Conservation (phyloP, 75 land plant species). For the Pinus taeda region DNA sequence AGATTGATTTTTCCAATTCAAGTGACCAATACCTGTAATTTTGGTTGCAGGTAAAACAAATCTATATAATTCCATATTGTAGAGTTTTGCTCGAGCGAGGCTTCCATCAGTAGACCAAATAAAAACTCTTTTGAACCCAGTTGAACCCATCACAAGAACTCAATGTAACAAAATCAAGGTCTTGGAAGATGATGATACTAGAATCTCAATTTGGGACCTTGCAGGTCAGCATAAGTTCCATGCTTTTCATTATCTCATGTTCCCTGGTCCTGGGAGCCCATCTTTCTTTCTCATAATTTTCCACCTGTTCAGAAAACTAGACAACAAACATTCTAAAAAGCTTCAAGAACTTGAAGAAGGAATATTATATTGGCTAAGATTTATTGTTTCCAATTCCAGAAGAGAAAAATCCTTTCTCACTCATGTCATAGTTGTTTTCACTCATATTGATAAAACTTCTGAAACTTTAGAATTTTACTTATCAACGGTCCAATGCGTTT, state of each 20-base stretch:
- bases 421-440: slow-evolving; percentile 54
- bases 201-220: slow-evolving; percentile 79
- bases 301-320: slow-evolving; percentile 50
- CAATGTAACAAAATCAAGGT: slow-evolving; percentile 59
- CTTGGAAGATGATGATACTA: slow-evolving; percentile 53
- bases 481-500: slow-evolving; percentile 23
- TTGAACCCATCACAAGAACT: slow-evolving; percentile 48
- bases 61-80: slow-evolving; percentile 46
- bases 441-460: slow-evolving; percentile 52
- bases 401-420: slow-evolving; percentile 45
- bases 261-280: slow-evolving; percentile 68
- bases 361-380: slow-evolving; percentile 71
- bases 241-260: slow-evolving; percentile 74
- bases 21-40: not conserved
- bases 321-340: slow-evolving; percentile 35
- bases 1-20: not conserved
- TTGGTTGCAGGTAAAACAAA: slow-evolving; percentile 53
- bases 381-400: slow-evolving; percentile 68
- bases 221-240: slow-evolving; percentile 63
- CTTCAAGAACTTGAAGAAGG: slow-evolving; percentile 63
- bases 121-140: slow-evolving; percentile 38
- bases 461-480: slow-evolving; percentile 28
- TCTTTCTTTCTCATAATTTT: slow-evolving; percentile 57
- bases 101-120: slow-evolving; percentile 47
- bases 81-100: slow-evolving; percentile 40